Conservation (phyloP, 2,329 filamentous ascomycete genomes). For the Dothideomycetes sp. region DNA sequence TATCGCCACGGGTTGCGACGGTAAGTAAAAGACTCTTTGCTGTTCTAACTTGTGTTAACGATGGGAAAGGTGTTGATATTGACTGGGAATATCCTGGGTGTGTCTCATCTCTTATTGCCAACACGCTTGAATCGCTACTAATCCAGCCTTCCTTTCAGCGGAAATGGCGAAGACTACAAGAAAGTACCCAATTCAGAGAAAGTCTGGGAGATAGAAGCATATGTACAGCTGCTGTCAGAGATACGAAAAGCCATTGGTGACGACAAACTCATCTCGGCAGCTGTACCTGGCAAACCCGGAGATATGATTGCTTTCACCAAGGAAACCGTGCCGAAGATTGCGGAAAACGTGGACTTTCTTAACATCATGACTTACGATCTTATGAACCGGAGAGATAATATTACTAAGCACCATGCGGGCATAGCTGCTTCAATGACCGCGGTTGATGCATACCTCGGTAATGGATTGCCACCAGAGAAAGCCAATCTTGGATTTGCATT, state of each 20-base stretch:
- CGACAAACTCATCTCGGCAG: conserved; percentile 52
- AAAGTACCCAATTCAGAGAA: conserved; percentile 47
- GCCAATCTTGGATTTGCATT: conserved; percentile 58
- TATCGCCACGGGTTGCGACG: conserved; percentile 51
- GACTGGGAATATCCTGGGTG: conserved; percentile 51
- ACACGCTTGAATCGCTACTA: neutral
- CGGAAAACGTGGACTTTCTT: conserved; percentile 51
- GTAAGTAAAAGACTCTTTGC: no score
- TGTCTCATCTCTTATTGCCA: neutral
- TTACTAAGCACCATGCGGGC: conserved; percentile 56
- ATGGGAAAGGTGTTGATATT: conserved; percentile 47
- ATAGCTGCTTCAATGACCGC: conserved; percentile 43
- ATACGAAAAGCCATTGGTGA: conserved; percentile 48
- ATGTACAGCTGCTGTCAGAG: conserved; percentile 48
- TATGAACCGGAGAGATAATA: conserved; percentile 56
- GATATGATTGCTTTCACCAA: conserved; percentile 60
- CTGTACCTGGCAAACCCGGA: conserved; percentile 49
- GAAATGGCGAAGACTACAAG: conserved; percentile 61
- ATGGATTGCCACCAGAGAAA: conserved; percentile 44
- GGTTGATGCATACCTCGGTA: conserved; percentile 47
- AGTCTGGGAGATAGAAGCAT: conserved; percentile 49
- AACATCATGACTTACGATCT: conserved; percentile 66
- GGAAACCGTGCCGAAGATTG: conserved; percentile 47
- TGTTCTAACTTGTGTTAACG: no score
- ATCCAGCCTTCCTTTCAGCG: conserved; percentile 20